phyloP scores from a whole-genome alignment of 306 rosid genomes.

The Trifolium fragiferum region DNA sequence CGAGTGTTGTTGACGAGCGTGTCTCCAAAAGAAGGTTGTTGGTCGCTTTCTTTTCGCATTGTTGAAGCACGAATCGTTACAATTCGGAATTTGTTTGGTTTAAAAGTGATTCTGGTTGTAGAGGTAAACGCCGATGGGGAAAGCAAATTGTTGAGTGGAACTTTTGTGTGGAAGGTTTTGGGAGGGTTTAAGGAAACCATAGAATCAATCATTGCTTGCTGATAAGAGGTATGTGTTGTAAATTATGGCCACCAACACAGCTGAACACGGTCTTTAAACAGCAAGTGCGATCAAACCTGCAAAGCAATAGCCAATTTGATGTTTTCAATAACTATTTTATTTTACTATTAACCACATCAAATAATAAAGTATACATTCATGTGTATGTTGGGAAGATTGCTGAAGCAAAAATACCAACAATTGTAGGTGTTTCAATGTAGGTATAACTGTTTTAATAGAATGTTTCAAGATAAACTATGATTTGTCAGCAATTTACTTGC shows the following conservation, averaged over 20 bases:
- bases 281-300: not conserved
- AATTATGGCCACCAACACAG: not conserved
- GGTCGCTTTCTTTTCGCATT: slow-evolving; percentile 44
- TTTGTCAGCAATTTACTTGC: too few species aligned
- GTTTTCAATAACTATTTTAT: not conserved
- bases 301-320: not conserved
- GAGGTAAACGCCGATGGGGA: not conserved
- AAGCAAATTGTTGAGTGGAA: slow-evolving; percentile 21
- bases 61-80: slow-evolving; percentile 42
- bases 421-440: not conserved
- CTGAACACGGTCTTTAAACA: not conserved
- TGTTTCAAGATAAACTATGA: too few species aligned
- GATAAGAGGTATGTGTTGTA: not conserved
- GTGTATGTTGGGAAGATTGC: not conserved
- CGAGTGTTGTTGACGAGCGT: slow-evolving; percentile 56
- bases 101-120: slow-evolving; percentile 23
- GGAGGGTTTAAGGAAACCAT: slow-evolving; percentile 62
- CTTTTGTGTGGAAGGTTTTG: slow-evolving; percentile 56
- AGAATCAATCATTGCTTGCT: slow-evolving; percentile 40
- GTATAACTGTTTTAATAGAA: too few species aligned
- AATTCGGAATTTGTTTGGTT: slow-evolving; percentile 33
- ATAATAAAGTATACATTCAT: not conserved
- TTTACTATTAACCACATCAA: too few species aligned
- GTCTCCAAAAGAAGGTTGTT: slow-evolving; percentile 50
- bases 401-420: not conserved